Evolutionary conservation across 2,329 filamentous ascomycete species (phyloP), one percentile per base, ranked within the genome.

Genomic region (Didymella lethalis): DNA sequence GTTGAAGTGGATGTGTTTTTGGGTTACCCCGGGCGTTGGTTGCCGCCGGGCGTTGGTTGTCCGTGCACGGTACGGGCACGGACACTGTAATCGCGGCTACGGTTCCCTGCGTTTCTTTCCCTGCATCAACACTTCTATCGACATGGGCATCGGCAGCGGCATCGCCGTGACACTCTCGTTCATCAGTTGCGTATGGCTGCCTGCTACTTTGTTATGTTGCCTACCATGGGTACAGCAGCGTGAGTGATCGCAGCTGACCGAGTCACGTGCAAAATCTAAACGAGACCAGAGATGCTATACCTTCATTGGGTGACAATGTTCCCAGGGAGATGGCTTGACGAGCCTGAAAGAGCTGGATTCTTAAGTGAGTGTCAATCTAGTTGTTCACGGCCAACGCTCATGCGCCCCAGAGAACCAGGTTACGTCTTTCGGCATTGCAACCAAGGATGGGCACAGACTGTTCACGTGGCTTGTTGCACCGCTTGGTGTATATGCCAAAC

Each of bases 401-500:
- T 56, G 7, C 25, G 29, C 32, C 29, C 31, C 66, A 93, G 90
- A 87, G 69, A 92, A 93, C 66, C 93, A 98, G 79, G 90, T 96
- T 10, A 91, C 91, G 2, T 90, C 94, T 0, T 97, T 97, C 76
- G 86, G 85, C 23, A 79, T 97, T 47, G 79, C 78, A 1, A 95
- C 92, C 0, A 82, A 86, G 2, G 93, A 97, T 73, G 87, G 88
- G 41, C 88, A 93, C 75, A 86, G 82, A 1, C 80, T 97, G 7
- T 96, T 95, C 73, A 90, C 90, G n/a, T 98, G 94, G 94, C 93
- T 97, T 69, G 84, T 97, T 50, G 80, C 97, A 47, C 94, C 94
- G 0, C 78, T 96, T 5, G 87, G 88, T 29, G 79, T 92, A 0
- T 96, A 96, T 73, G 82, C 86, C 7, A 83, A 87, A 63, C 84